Evolutionary conservation across 2,329 filamentous ascomycete species (phyloP), one percentile per base, ranked within the genome.

Genomic region (Colletotrichum coccodes): DNA sequence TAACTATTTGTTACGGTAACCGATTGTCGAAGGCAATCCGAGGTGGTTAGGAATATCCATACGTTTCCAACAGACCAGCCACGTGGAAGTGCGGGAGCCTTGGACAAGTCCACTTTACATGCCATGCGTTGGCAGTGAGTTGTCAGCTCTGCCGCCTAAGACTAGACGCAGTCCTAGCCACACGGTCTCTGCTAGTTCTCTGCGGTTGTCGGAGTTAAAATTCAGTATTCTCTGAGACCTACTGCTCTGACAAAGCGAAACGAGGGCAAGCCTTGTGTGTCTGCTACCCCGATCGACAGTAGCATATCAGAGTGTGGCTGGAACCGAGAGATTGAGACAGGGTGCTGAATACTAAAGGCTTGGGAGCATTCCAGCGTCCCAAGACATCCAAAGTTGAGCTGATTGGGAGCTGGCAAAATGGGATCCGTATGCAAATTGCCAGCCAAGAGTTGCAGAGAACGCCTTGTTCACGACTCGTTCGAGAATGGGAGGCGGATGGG

Each of bases 331-430:
- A 44, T 12, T 23, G 12, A 32, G 28, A 28, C 40, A 34, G 30
- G 5, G 12, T 9, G n/a, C 6, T n/a, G 11, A 14, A 44, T 30
- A 50, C 28, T 2, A 28, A 18, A 34, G 38, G 26, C 28, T 44
- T 34, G 28, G 14, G n/a, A 12, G 26, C 63, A 65, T 65, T 54
- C 63, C 63, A 61, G 49, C 18, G n/a, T 23, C 28, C 23, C 56
- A 23, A 52, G 36, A 32, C 53, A 38, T 28, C 9, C 32, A 36
- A 52, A 21, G n/a, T 3, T 16, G 28, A 6, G 32, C 28, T 60
- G 21, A 6, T n/a, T 18, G 6, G 28, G 21, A 26, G 42, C 18
- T 49, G 23, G 9, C 11, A 47, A 46, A 38, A 49, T 49, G 14
- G 42, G 30, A 26, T n/a, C n/a, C n/a, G 23, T 38, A 23, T 23